Conservation (phyloP, 2,329 filamentous ascomycete species). For the Huntiella savannae region DNA sequence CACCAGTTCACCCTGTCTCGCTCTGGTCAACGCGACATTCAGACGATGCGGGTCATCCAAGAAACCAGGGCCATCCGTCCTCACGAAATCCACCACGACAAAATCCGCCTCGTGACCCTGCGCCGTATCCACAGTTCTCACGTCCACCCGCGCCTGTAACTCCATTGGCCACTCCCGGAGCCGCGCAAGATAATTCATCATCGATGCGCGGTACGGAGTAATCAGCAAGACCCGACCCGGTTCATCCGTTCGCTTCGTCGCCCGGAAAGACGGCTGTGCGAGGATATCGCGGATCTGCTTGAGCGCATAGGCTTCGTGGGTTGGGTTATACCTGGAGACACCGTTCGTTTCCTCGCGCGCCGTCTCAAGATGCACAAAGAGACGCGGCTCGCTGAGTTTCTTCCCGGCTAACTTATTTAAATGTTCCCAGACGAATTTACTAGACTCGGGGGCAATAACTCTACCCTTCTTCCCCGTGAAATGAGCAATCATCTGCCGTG, state of each 20-base stretch:
- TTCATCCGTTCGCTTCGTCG: conserved; percentile 13
- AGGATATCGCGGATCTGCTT: conserved; percentile 18
- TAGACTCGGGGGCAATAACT: conserved; percentile 15
- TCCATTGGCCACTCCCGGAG: conserved; percentile 16
- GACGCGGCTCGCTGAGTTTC: conserved; percentile 19
- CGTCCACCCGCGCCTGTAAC: conserved; percentile 19
- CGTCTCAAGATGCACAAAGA: conserved; percentile 18
- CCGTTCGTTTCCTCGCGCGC: conserved; percentile 16
- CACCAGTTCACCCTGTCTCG: conserved; percentile 26
- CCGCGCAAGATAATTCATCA: conserved; percentile 19
- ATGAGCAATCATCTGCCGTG: conserved; percentile 19
- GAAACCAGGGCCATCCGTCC: conserved; percentile 21
- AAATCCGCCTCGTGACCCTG: conserved; percentile 30
- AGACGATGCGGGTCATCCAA: conserved; percentile 26
- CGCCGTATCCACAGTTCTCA: conserved; percentile 26
- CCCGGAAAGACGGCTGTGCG: conserved; percentile 17
- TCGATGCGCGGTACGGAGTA: conserved; percentile 24
- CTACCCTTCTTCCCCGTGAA: conserved; percentile 12
- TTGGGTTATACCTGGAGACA: conserved; percentile 23
- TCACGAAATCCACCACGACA: conserved; percentile 28
- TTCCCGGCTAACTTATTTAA: conserved; percentile 16
- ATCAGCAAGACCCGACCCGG: conserved; percentile 25
- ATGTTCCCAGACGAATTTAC: conserved; percentile 16
- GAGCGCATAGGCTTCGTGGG: conserved; percentile 22
- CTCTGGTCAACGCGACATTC: conserved; percentile 27